phyloP scores from a whole-genome alignment of 2,329 filamentous ascomycete genomes.

The Pseudocercospora fuligena region DNA sequence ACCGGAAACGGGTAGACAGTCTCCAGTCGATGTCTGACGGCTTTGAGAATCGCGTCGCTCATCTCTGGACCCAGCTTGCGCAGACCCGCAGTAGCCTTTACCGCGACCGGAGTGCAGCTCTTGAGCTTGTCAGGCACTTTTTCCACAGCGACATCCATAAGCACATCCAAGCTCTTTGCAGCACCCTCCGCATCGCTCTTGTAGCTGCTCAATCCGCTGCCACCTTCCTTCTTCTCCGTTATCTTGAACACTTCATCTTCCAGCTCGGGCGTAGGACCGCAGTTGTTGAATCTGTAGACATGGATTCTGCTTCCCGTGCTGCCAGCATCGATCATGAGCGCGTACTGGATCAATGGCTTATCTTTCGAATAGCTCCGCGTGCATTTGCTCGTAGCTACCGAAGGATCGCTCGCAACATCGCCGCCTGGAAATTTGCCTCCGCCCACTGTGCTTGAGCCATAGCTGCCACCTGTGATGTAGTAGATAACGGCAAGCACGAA shows the following conservation, averaged over 20 bases:
- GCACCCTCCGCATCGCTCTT: conserved; percentile 83
- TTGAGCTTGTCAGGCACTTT: conserved; percentile 87
- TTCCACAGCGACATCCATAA: conserved; percentile 84
- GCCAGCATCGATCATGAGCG: conserved; percentile 97
- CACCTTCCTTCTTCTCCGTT: conserved; percentile 82
- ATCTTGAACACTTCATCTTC: conserved; percentile 92
- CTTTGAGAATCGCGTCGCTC: conserved; percentile 81
- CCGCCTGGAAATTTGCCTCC: conserved; percentile 40
- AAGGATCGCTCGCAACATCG: conserved; percentile 58
- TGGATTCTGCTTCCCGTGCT: conserved; percentile 98
- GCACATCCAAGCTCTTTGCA: conserved; percentile 83
- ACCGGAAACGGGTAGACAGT: conserved; percentile 93
- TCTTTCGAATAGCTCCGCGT: conserved; percentile 80
- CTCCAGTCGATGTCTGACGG: conserved; percentile 83
- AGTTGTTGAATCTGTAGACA: conserved; percentile 99
- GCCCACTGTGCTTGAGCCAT: conserved; percentile 13
- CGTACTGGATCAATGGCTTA: conserved; percentile 96
- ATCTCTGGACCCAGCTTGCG: conserved; percentile 82
- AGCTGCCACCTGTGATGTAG: conserved; percentile 47
- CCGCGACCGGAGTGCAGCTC: conserved; percentile 90
- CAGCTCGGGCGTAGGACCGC: conserved; percentile 89
- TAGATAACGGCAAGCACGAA: conserved; percentile 64
- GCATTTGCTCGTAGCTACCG: conserved; percentile 74
- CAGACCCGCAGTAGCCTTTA: conserved; percentile 95
- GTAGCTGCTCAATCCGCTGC: conserved; percentile 83